Evolutionary conservation across 345 rosid species (phyloP), one percentile per base, ranked within the genome.

Genomic region (Salix suchowensis): DNA sequence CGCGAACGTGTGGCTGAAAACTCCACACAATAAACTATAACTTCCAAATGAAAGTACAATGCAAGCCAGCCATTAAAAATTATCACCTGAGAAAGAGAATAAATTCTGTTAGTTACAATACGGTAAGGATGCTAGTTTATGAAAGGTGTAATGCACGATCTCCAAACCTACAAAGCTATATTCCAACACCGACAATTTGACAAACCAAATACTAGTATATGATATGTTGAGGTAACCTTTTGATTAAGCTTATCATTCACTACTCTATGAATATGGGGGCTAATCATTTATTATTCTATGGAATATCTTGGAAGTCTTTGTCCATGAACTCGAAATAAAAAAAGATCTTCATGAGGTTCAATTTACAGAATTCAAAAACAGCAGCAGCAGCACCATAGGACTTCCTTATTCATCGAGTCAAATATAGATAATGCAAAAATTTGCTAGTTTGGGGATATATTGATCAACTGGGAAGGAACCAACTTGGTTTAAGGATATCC

Each of bases 21-120:
- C 61, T 23, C 74, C 39, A 26, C 14, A 28, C 62, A n/a, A 24
- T 74, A 46, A 48, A 23, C 10, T 30, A 36, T 32, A 34, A 34
- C 66, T 64, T 28, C 76, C 15, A 16, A 3, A 70, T 8, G n/a
- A 44, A 23, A 26, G 62, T 55, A 76, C 14, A 55, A 34, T 24
- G 39, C 15, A 11, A 58, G 0, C 50, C 60, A 39, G 23, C 21
- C 64, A 30, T 58, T 23, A 74, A 11, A 52, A 28, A 16, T 40
- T 28, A 66, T 65, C 68, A 65, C 82, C 82, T 75, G 78, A n/a
- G 36, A 70, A 23, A 5, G 37, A 71, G 39, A 80, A 11, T 6
- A 19, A 12, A 42, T 9, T n/a, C 6, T 78, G 62, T 11, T 26
- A 44, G 12, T 55, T 40, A 6, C 5, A 69, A 67, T 26, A 39